Conservation (phyloP, 2,329 filamentous ascomycete genomes). For the Emmonsiellopsis sp. region DNA sequence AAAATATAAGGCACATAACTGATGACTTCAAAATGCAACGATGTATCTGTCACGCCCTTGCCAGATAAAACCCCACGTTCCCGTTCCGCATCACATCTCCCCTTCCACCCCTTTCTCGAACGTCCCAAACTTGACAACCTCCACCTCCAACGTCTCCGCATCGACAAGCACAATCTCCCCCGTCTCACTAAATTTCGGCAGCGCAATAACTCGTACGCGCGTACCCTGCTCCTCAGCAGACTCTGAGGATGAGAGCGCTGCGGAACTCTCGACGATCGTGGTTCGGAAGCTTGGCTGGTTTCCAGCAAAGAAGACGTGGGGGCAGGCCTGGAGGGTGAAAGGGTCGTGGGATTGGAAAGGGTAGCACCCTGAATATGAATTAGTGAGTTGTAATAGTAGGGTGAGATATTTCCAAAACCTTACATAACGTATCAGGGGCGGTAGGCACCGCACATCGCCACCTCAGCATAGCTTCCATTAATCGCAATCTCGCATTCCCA, state of each 20-base stretch:
- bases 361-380: constrained; percentile 64
- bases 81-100: neutral
- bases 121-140: constrained; percentile 52
- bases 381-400: constrained; percentile 8
- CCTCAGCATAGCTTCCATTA: constrained; percentile 90
- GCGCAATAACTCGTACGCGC: constrained; percentile 66
- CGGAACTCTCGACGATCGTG: constrained; percentile 46
- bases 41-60: too few species aligned
- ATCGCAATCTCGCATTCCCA: constrained; percentile 64
- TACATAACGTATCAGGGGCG: constrained; percentile 89
- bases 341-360: constrained; percentile 92
- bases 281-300: constrained; percentile 74
- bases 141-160: constrained; percentile 71
- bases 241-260: constrained; percentile 18
- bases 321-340: constrained; percentile 75
- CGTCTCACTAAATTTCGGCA: constrained; percentile 73
- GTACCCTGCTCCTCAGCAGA: constrained; percentile 26
- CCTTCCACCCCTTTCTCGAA: neutral
- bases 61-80: neutral
- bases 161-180: constrained; percentile 78
- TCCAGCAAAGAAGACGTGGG: constrained; percentile 85
- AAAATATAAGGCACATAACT: too few species aligned
- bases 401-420: constrained; percentile 35
- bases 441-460: constrained; percentile 91
- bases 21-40: too few species aligned